Percentiles rank a stretch among this genome's conserved stretches.
These are phyloP conservation scores for Tylopilus rubrobrunneus DNA, from an alignment of 768 basidiomycete species.

Conservation along the genomic window DNA sequence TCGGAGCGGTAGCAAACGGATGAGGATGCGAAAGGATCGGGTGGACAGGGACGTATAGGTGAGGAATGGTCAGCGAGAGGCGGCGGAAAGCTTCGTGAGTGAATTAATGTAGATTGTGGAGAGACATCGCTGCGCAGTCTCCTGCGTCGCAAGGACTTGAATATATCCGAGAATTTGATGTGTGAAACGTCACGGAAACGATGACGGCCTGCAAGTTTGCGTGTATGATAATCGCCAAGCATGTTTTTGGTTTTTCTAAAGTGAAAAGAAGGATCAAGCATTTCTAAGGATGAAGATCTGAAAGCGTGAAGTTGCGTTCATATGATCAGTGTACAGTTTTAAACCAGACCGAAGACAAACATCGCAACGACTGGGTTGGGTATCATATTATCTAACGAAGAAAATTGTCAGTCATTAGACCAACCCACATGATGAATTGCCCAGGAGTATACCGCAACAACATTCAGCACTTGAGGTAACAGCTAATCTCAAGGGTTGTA, in stretches of 20 bases:
- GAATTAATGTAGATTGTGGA: constrained; percentile 2
- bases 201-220: constrained; percentile 7
- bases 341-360: constrained; percentile 11
- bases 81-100: constrained; percentile 1
- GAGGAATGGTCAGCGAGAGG: constrained; percentile 7
- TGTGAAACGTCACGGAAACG: constrained; percentile 18
- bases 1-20: constrained; percentile 4
- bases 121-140: constrained; percentile 6
- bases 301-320: not conserved
- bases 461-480: not conserved
- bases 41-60: not conserved
- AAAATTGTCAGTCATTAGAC: not conserved
- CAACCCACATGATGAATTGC: not conserved
- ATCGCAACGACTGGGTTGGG: not conserved
- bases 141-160: constrained; percentile 20
- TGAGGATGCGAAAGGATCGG: not conserved
- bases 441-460: not conserved
- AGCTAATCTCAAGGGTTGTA: not conserved
- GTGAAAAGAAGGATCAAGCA: constrained; percentile 9
- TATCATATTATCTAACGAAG: not conserved
- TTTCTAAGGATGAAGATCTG: not conserved
- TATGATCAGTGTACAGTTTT: constrained; percentile 1
- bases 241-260: constrained; percentile 15
- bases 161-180: constrained; percentile 16
- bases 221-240: constrained; percentile 1